A percentile compares a stretch with the other conserved stretches of the same genome.
phyloP scores from a whole-genome alignment of 2,329 filamentous ascomycete genomes.

The Aspergillus sp. region DNA sequence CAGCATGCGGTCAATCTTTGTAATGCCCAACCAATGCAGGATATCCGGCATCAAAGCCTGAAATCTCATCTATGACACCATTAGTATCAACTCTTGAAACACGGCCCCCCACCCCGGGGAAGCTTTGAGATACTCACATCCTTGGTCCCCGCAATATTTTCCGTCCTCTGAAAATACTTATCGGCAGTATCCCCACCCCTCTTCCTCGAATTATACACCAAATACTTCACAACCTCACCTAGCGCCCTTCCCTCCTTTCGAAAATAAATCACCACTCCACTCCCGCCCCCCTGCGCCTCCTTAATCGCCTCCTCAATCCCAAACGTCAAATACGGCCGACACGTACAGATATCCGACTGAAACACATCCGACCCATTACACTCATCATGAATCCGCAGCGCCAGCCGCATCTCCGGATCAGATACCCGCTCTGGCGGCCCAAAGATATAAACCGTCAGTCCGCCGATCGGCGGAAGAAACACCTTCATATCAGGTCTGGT shows the following conservation, averaged over 20 bases:
- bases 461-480: constrained; percentile 93
- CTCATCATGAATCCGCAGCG: constrained; percentile 81
- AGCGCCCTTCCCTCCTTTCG: constrained; percentile 93
- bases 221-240: constrained; percentile 88
- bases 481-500: constrained; percentile 92
- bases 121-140: constrained; percentile 39
- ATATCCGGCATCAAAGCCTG: constrained; percentile 98
- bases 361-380: constrained; percentile 98
- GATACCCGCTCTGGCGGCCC: constrained; percentile 93
- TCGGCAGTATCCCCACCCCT: constrained; percentile 42
- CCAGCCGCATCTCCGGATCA: constrained; percentile 75
- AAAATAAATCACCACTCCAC: constrained; percentile 97
- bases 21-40: constrained; percentile 95
- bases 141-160: constrained; percentile 96
- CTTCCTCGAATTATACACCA: constrained; percentile 63
- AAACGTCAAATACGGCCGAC: constrained; percentile 87
- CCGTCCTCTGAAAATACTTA: constrained; percentile 89
- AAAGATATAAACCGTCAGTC: constrained; percentile 95
- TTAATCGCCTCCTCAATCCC: constrained; percentile 97
- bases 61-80: constrained; percentile 74
- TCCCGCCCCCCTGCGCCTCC: constrained; percentile 90
- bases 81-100: neutral
- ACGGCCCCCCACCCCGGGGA: too few relatives aligned
- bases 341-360: constrained; percentile 96
- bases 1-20: constrained; percentile 97